Base-by-base conservation (phyloP, 371 early-diverging fungal species). In the Cokeromyces recurvatus region DNA sequence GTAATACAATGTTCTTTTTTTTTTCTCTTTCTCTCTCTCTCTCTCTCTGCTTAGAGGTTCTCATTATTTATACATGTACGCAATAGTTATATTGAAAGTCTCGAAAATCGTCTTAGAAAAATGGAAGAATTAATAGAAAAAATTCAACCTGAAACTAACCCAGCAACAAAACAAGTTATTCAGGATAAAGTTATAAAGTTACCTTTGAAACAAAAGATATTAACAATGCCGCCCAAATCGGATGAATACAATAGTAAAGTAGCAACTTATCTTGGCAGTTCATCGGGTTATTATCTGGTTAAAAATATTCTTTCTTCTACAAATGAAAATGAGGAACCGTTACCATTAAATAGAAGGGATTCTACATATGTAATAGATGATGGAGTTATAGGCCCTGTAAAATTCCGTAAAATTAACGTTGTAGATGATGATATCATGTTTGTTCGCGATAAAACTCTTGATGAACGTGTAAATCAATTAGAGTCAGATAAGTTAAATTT, bases 221-320 rank as follows among this genome's bases (percentile, higher is more conserved):
- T n/a, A n/a, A n/a, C n/a, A n/a, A n/a, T n/a, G n/a, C n/a, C n/a
- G n/a, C n/a, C n/a, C n/a, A 25, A 19, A 21, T 14, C 11, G 34
- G 29, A 15, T 7, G 4, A 19, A 11, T 37, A 46, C 4, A 27
- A 27, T 20, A 40, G 35, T 12, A 58, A 61, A 32, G 38, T 73
- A 8, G 46, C 61, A 2, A 57, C 71, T 23, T 74, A 68, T 20
- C 68, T 58, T 5, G 74, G 74, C 4, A 74, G 74, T 23, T 74
- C 74, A 2, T 70, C 74, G 8, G 74, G 74, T 8, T 68, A 62
- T 43, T 67, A 74, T 51, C 46, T 74, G 1, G 62, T 68, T 23
- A 51, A 59, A 3, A 57, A 72, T 15, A 57, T 68, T 14, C 36
- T 55, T 2, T 43, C 48, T 17, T 25, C 16, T 2, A 38, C 38